These are phyloP conservation scores for Ceratocystis albifundus DNA, from an alignment of 2,329 filamentous ascomycete species.

Conservation along the genomic window DNA sequence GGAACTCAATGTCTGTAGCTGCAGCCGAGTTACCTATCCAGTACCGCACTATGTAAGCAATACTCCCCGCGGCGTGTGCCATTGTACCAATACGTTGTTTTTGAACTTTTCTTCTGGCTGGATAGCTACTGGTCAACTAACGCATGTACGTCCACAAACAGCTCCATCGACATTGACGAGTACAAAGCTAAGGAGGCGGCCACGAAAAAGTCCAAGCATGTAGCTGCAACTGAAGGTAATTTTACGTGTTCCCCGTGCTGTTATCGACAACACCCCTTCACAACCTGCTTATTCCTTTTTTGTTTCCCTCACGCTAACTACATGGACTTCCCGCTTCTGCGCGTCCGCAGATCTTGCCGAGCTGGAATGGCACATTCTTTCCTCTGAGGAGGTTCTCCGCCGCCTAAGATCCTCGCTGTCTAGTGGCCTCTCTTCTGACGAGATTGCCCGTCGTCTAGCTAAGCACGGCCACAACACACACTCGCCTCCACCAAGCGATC, in stretches of 20 bases:
- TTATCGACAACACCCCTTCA: background rate
- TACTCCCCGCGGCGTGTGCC: background rate
- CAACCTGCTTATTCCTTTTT: background rate
- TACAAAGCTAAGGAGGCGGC: slow-evolving; percentile 37
- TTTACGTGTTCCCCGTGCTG: background rate
- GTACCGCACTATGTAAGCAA: slow-evolving; percentile 42
- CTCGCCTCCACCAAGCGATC: slow-evolving; percentile 51
- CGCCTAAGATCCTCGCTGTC: slow-evolving; percentile 46
- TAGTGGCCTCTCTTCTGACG: slow-evolving; percentile 49
- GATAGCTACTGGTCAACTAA: background rate
- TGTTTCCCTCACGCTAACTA: background rate
- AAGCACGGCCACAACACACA: slow-evolving; percentile 58
- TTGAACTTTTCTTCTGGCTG: too few species aligned
- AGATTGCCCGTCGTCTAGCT: slow-evolving; percentile 42
- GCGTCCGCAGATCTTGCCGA: slow-evolving; percentile 42
- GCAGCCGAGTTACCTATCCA: slow-evolving; percentile 37
- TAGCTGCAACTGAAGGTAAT: slow-evolving; percentile 13
- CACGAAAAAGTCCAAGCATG: slow-evolving; percentile 19
- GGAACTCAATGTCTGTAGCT: slow-evolving; percentile 19
- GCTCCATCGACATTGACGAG: slow-evolving; percentile 47
- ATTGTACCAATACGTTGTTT: background rate
- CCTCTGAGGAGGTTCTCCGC: slow-evolving; percentile 45
- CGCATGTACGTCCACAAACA: slow-evolving; percentile 22
- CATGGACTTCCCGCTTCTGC: background rate
- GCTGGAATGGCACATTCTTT: slow-evolving; percentile 57